phyloP scores from a whole-genome alignment of 2,329 filamentous ascomycete species.

The Aureobasidium melanogenum region DNA sequence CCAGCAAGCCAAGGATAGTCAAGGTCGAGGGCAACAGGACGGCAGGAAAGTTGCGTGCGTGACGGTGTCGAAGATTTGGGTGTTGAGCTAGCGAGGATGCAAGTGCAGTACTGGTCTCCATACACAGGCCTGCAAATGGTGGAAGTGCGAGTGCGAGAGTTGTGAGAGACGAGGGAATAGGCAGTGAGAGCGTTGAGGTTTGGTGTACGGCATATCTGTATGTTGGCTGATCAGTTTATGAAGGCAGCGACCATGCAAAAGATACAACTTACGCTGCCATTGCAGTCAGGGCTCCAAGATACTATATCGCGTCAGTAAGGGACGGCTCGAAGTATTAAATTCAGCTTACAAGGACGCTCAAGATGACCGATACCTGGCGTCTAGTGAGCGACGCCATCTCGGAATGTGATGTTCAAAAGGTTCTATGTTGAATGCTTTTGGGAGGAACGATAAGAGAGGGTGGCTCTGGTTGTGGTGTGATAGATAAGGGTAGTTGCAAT shows the following conservation, averaged over 20 bases:
- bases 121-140: constrained; percentile 33
- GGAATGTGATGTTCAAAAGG: neutral
- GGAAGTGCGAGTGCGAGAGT: constrained; percentile 35
- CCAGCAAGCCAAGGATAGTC: constrained; percentile 32
- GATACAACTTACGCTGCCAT: constrained; percentile 27
- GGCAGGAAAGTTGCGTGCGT: constrained; percentile 25
- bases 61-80: constrained; percentile 24
- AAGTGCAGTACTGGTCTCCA: constrained; percentile 31
- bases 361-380: constrained; percentile 30
- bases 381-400: constrained; percentile 20
- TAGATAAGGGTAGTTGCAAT: neutral
- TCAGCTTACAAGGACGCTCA: constrained; percentile 29
- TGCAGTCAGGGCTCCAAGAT: constrained; percentile 32
- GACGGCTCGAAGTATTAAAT: neutral
- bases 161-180: constrained; percentile 33
- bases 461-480: neutral
- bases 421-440: neutral
- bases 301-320: constrained; percentile 22
- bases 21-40: constrained; percentile 19
- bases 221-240: neutral
- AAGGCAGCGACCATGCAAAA: neutral
- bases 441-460: neutral
- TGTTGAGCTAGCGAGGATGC: constrained; percentile 17
- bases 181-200: constrained; percentile 29
- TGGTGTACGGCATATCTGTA: constrained; percentile 24